Percentiles rank a stretch among this genome's conserved stretches.
These are phyloP conservation scores for Anacardium occidentale DNA, from an alignment of 345 rosid species.

Conservation along the genomic window DNA sequence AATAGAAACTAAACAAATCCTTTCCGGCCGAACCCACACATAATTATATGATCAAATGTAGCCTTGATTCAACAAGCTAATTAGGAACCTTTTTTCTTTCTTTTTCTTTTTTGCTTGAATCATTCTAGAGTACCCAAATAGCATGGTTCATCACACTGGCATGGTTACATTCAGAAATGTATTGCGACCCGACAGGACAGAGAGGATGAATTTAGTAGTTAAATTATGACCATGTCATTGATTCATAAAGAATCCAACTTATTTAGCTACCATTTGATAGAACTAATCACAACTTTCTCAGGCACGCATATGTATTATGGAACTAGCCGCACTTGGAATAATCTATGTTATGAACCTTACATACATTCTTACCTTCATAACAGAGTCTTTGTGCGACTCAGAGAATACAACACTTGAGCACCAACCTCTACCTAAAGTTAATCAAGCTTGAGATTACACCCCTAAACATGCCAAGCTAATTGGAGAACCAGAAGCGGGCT, in stretches of 20 bases:
- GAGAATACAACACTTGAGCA: conserved; percentile 72
- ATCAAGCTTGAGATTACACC: too few relatives aligned
- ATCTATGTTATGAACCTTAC: conserved; percentile 22
- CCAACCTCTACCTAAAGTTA: too few relatives aligned
- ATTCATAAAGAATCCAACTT: conserved; percentile 24
- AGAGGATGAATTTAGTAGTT: background rate
- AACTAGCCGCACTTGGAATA: conserved; percentile 25
- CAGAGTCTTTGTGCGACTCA: conserved; percentile 29
- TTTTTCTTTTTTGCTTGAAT: too few relatives aligned
- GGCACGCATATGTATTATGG: conserved; percentile 20
- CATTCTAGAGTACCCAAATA: background rate
- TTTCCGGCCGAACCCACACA: too few relatives aligned
- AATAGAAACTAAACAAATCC: background rate
- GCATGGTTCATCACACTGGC: background rate
- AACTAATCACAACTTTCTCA: conserved; percentile 25
- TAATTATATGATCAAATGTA: too few relatives aligned
- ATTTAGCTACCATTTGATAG: conserved; percentile 37
- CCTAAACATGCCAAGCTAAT: too few relatives aligned
- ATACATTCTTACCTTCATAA: conserved; percentile 35
- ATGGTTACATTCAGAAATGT: conserved; percentile 7
- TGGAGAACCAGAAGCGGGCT: too few relatives aligned
- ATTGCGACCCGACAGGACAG: background rate
- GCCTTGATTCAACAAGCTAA: too few relatives aligned
- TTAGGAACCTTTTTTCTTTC: too few relatives aligned
- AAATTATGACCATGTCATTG: conserved; percentile 9